Base-by-base conservation (phyloP, 2,329 filamentous ascomycete species). In the Claviceps humidiphila region DNA sequence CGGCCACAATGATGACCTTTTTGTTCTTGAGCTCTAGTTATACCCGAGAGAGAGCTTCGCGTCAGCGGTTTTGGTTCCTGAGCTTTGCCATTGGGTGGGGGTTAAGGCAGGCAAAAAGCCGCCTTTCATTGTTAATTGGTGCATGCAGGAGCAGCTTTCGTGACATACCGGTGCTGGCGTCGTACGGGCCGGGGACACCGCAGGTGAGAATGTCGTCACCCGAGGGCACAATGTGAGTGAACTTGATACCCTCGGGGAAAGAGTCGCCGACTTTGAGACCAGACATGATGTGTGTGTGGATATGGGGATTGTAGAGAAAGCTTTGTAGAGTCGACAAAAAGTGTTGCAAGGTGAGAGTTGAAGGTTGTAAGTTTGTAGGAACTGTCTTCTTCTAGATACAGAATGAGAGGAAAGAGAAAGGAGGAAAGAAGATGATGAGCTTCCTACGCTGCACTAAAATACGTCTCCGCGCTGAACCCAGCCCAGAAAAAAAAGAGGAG, bases 191-290 rank as follows among this genome's bases (percentile, higher is more conserved):
- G 55, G 89, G 88, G 54, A 85, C 77, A 59, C 89, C 89, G 70
- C 90, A 95, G 57, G 79, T 74, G 51, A 80, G 87, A 61, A 94
- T 78, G 59, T 79, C 76, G 49, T 91, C 87, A 53, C 78, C 73
- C 14, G 81, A 78, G 68, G 87, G 88, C 56, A 87, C 84, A 59
- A 93, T 80, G 77, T 90, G 93, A 63, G 81, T 85, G 77, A 96
- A 96, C 68, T 76, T 75, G 56, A 95, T 84, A 61, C 78, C 85
- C 60, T 82, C 74, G 60, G 90, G 90, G 77, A 97, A 91, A 67
- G 75, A 74, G 69, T 95, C 88, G 65, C 90, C 90, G 66, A 78
- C 78, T 68, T 90, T 83, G 70, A 93, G 78, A 68, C 77, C 77
- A 72, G 84, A 63, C 76, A 78, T 77, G 50, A 56, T 61, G 52